These are phyloP conservation scores for Penicillium bovifimosum DNA, from an alignment of 495 filamentous ascomycete genomes.

Conservation along the genomic window DNA sequence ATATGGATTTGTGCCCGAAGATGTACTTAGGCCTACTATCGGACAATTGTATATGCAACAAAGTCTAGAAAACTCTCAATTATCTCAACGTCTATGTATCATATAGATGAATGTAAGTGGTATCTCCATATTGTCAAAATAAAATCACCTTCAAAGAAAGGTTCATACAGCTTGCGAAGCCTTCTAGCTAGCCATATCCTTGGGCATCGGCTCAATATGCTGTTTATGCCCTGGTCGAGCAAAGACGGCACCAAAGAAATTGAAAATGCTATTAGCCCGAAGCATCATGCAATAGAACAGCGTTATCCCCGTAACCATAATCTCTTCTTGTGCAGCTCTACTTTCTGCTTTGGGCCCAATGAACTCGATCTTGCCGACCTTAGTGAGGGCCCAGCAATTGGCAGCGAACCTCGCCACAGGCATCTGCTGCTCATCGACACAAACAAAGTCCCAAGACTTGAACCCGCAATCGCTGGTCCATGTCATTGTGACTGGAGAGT, in stretches of 20 bases:
- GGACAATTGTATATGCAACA: neutral
- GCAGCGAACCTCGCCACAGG: conserved; percentile 26
- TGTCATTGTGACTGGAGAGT: conserved; percentile 22
- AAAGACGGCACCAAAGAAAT: conserved; percentile 23
- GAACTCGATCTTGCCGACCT: conserved; percentile 28
- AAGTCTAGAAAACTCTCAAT: too few species aligned
- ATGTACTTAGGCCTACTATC: neutral
- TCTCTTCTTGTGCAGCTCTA: conserved; percentile 25
- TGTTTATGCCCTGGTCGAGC: conserved; percentile 11
- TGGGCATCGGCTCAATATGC: neutral
- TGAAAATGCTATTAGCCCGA: conserved; percentile 22
- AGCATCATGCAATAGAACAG: conserved; percentile 26
- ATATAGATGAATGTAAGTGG: neutral
- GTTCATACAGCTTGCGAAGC: neutral
- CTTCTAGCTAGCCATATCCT: neutral
- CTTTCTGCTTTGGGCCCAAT: conserved; percentile 17
- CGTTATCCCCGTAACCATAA: conserved; percentile 29
- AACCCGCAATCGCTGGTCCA: conserved; percentile 27
- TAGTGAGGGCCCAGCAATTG: conserved; percentile 24
- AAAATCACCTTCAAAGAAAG: neutral
- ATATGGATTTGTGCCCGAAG: neutral
- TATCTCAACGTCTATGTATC: neutral
- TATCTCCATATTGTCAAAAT: neutral
- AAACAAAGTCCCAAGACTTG: conserved; percentile 35
- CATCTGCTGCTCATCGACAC: conserved; percentile 25